Evolutionary conservation across 148 eudicot genomes (phyloP).

Genomic region (Silene latifolia): DNA sequence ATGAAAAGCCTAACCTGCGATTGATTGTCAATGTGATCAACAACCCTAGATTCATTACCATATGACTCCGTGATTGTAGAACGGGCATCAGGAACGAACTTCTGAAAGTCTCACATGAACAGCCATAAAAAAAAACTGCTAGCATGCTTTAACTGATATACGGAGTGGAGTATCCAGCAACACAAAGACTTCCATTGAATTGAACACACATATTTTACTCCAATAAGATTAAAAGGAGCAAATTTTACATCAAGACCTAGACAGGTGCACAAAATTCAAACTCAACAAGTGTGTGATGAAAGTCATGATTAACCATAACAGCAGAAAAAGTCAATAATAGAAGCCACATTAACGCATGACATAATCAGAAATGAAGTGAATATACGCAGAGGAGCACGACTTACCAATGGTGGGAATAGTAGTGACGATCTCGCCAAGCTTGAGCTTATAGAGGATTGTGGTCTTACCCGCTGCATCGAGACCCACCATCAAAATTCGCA

Average conservation of each 20-base stretch:
- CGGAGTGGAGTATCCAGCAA: too few species aligned
- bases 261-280: too few species aligned
- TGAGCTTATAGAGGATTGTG: conserved; percentile 67
- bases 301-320: too few species aligned
- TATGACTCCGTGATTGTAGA: too few species aligned
- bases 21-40: too few species aligned
- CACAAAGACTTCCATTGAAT: neutral
- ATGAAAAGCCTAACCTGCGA: too few species aligned
- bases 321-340: too few species aligned
- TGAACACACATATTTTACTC: neutral
- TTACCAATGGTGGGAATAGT: conserved; percentile 46
- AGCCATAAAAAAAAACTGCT: neutral
- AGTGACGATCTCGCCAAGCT: conserved; percentile 71
- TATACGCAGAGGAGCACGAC: neutral
- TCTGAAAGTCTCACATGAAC: too few species aligned
- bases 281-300: too few species aligned
- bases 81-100: too few species aligned
- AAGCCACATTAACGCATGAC: neutral
- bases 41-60: too few species aligned
- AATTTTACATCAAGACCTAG: neutral
- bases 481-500: conserved; percentile 73
- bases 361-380: neutral
- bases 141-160: neutral
- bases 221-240: neutral
- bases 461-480: conserved; percentile 80